Evolutionary conservation across 345 rosid species (phyloP), one percentile per base, ranked within the genome.

Genomic region (Gossypium rotundifolium): DNA sequence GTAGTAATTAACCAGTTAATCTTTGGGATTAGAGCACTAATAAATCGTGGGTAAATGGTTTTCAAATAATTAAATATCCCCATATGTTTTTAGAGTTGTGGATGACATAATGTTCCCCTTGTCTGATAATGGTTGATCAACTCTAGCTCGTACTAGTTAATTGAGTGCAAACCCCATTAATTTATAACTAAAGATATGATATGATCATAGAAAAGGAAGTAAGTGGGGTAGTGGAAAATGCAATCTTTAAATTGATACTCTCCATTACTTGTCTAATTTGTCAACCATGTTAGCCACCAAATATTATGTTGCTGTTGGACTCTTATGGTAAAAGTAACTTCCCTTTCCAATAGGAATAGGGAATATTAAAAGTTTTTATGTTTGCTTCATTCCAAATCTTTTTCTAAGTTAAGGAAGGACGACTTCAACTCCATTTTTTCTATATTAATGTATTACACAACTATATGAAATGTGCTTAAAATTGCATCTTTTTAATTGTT

Each of bases 201-300:
- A 11, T 10, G n/a, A n/a, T n/a, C n/a, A 42, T 10, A 42, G 20
- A 33, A 16, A 44, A 44, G 0, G 53, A 44, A 65, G 13, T 11
- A 20, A 66, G 71, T 66, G 71, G 71, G 53, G 71, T 22, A 22
- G 71, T 66, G 53, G 6, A 13, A 7, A 46, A 66, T 13, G 71
- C 71, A 66, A 22, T 11, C 12, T 62, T n/a, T 61, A 6, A 17
- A 16, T 20, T 18, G 5, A 7, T 44, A 18, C 3, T 65, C 10
- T n/a, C 18, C 29, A 5, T n/a, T 3, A n/a, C 9, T 46, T 66
- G 49, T 16, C 33, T 66, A 22, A 66, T 20, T 63, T 45, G 54
- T 66, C 38, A 11, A 18, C 12, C 44, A 18, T 11, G 22, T 18
- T n/a, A 18, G 14, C 17, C 38, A 66, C 54, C 18, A 13, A 66